Base-by-base conservation (phyloP, 345 rosid species). In the Eucalyptus tenuipes region DNA sequence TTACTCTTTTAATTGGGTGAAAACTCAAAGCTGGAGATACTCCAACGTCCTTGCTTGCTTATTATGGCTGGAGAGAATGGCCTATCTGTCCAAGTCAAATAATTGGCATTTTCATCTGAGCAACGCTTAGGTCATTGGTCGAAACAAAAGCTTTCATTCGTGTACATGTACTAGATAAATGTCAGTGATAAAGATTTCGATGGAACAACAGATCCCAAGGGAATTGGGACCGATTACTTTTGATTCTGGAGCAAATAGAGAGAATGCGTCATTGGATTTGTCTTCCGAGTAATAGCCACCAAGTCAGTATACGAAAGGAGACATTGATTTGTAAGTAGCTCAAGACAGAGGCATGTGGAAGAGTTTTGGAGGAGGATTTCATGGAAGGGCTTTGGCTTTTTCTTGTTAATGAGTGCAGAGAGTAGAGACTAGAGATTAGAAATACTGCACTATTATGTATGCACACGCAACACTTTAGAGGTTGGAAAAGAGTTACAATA, bases 1-100 rank as follows among this genome's bases (percentile, higher is more conserved):
- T 88, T 96, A 91, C 88, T 97, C 15, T 93, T 92, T 86, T 96
- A 91, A 95, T 89, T 93, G 47, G 7, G 27, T 64, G 57, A 10
- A 49, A 86, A 16, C 37, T 50, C 87, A 52, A 50, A n/a, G 87
- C 16, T 75, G 82, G 47, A 20, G 82, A 75, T 40, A 37, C 4
- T 20, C 47, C 42, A 40, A 40, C 47, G 13, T 40, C 42, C 47
- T 20, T 40, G 47, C 82, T 40, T 75, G 82, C 82, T 40, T 40
- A 1, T 75, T 40, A 40, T 75, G 47, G 29, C 82, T 40, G 15
- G 29, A 75, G 27, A 75, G 82, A 40, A 37, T 75, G 82, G 82
- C 47, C 82, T 37, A 75, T 11, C 82, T 40, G 82, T 75, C 1
- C 47, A 11, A 40, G 29, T 40, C 82, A 71, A 71, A 71, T 68